Conservation (phyloP, 352 stramenopile genomes). For the Hyaloperonospora brassicae region DNA sequence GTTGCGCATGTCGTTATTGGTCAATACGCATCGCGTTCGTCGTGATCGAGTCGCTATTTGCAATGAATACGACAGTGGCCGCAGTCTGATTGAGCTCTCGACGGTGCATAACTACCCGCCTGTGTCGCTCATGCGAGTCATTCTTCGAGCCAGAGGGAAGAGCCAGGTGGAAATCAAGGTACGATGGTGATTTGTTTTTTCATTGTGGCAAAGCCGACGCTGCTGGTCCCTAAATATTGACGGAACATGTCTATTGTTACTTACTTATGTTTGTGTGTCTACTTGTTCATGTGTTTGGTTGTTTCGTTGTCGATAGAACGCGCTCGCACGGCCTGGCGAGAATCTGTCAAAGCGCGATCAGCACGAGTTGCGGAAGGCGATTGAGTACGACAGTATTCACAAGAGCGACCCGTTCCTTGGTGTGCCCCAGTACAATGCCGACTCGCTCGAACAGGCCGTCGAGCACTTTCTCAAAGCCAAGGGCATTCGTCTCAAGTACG, state of each 20-base stretch:
- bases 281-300: constrained; percentile 10
- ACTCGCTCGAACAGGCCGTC: constrained; percentile 66
- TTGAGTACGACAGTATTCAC: constrained; percentile 77
- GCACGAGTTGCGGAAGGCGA: constrained; percentile 59
- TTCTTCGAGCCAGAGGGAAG: constrained; percentile 57
- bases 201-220: neutral
- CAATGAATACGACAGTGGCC: constrained; percentile 61
- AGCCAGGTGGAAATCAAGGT: constrained; percentile 57
- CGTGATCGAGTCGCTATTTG: constrained; percentile 49
- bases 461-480: constrained; percentile 62
- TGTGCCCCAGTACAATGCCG: constrained; percentile 54
- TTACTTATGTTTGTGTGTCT: no score
- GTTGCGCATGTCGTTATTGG: constrained; percentile 74
- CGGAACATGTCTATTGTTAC: neutral
- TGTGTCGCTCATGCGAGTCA: constrained; percentile 78
- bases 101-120: constrained; percentile 72
- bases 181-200: neutral
- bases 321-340: constrained; percentile 37
- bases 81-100: constrained; percentile 72
- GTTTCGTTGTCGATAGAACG: constrained; percentile 27
- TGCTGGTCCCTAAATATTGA: neutral
- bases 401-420: constrained; percentile 77
- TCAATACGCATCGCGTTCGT: constrained; percentile 81
- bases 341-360: constrained; percentile 62
- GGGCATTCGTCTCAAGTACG: constrained; percentile 73